Base-by-base conservation (phyloP, 768 basidiomycete species). In the Suillus americanus region DNA sequence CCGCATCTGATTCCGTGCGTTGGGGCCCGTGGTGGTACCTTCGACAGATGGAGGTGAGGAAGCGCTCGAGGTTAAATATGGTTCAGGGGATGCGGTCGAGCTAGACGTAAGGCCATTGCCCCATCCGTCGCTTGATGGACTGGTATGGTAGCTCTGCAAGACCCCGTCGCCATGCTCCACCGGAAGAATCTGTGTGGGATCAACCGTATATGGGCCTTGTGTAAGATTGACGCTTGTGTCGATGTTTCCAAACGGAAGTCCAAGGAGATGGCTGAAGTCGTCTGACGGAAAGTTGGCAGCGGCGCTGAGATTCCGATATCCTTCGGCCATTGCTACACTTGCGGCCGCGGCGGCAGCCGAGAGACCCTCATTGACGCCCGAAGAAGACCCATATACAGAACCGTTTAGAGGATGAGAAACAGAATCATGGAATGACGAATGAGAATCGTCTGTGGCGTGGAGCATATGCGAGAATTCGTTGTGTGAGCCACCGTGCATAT, bases 121-220 rank as follows among this genome's bases (percentile, higher is more conserved):
- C 90, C 91, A 93, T 9, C 85, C 89, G 73, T 93, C 92, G 73
- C 91, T 93, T 18, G 89, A 90, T 7, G 93, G 91, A 74, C 89
- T 94, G 51, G 88, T 80, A 71, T 89, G 90, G 78, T 86, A 86
- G 66, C 80, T 80, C 50, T 81, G 77, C 71, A 82, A 82, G 13
- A 79, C 74, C 65, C 75, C 72, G 41, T 80, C 78, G 60, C 67
- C 64, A 54, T 80, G 79, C 50, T 83, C 81, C 46, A 79, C 74
- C n/a, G 80, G 81, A 65, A 85, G 76, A 51, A 97, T 91, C 78
- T 97, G 94, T n/a, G 91, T 90, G 9, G 96, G 96, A 79, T 98
- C 94, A 65, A 98, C 91, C 41, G 91, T 92, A 77, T 85, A 91
- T 8, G 85, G 84, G 54, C 78, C 77, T 66, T 83, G 82, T 62